phyloP scores from a whole-genome alignment of 192 early-diverging fungal species.

The Coemansia sp. region DNA sequence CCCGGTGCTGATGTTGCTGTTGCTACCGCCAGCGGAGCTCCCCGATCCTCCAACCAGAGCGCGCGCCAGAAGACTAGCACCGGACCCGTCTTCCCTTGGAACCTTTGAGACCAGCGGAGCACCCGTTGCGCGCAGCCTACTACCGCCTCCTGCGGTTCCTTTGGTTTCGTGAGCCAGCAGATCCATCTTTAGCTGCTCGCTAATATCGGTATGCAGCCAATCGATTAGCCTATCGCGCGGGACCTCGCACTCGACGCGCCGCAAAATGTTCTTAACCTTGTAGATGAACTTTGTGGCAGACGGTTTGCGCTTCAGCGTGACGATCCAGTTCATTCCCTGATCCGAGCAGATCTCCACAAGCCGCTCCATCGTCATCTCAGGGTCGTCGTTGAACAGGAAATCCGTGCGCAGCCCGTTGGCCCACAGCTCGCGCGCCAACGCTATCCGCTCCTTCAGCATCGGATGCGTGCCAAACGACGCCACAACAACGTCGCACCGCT shows the following conservation, averaged over 20 bases:
- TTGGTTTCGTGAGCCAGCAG: slow-evolving; percentile 50
- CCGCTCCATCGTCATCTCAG: slow-evolving; percentile 68
- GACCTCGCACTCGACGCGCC: slow-evolving; percentile 72
- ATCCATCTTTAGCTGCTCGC: slow-evolving; percentile 68
- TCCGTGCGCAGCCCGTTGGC: slow-evolving; percentile 76
- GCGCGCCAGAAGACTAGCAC: no score
- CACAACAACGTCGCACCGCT: slow-evolving; percentile 76
- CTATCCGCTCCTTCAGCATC: slow-evolving; percentile 73
- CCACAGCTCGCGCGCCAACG: slow-evolving; percentile 81
- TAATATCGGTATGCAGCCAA: slow-evolving; percentile 66
- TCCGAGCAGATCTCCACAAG: slow-evolving; percentile 64
- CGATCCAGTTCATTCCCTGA: slow-evolving; percentile 79
- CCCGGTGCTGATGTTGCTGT: no score
- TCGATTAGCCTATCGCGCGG: slow-evolving; percentile 59
- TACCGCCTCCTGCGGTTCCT: no score
- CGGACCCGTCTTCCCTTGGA: no score
- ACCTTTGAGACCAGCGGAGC: no score
- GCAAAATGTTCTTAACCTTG: slow-evolving; percentile 77
- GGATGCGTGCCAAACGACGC: slow-evolving; percentile 77
- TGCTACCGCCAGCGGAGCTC: slow-evolving; percentile 8
- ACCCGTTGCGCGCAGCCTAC: no score
- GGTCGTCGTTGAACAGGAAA: slow-evolving; percentile 75
- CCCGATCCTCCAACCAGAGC: slow-evolving; percentile 13
- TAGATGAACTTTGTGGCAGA: slow-evolving; percentile 26
- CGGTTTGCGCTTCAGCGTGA: slow-evolving; percentile 63